These are phyloP conservation scores for Astrothelium subdiscretum DNA, from an alignment of 495 filamentous ascomycete genomes.

Conservation along the genomic window DNA sequence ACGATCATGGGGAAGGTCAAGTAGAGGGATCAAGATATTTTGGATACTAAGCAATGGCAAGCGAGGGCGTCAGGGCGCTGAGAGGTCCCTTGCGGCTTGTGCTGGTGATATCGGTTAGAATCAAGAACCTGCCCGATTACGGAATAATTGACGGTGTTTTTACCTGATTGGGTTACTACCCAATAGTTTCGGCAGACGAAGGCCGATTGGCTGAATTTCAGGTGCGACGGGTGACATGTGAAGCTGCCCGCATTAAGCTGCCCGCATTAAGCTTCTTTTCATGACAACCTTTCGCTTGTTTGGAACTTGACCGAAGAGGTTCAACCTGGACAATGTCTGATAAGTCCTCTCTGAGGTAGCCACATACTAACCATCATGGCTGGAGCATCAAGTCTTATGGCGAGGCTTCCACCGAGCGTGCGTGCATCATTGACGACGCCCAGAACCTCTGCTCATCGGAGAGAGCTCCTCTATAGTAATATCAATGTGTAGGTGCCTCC, in stretches of 20 bases:
- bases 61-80: no score
- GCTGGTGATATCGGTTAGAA: no score
- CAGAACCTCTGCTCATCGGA: background rate
- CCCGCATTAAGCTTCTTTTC: no score
- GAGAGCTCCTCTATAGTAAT: background rate
- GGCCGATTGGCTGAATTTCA: background rate
- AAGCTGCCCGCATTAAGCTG: background rate
- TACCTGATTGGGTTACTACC: background rate
- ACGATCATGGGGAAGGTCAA: conserved; percentile 87
- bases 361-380: background rate
- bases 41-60: background rate
- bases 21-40: conserved; percentile 28
- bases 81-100: no score
- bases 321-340: no score
- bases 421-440: background rate
- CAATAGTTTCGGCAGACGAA: background rate
- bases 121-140: no score
- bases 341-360: background rate
- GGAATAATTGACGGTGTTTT: no score
- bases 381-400: background rate
- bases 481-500: background rate
- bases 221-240: background rate
- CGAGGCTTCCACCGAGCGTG: background rate
- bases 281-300: no score
- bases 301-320: no score